Evolutionary conservation across 352 stramenopile genomes (phyloP).

Genomic region (Phytopythium sindhum): DNA sequence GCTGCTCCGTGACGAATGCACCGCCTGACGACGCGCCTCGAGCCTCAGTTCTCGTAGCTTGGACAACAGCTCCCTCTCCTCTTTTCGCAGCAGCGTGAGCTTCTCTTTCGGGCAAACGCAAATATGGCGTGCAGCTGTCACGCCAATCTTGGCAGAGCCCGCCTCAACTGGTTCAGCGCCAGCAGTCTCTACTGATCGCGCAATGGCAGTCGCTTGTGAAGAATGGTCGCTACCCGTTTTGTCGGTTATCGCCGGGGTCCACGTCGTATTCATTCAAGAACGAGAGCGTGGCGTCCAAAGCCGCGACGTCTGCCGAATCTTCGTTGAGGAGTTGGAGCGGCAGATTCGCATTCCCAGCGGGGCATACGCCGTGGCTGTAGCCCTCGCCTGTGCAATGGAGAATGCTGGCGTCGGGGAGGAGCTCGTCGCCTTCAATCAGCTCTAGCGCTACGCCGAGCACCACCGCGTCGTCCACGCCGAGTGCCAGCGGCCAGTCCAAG

Average conservation of each 20-base stretch:
- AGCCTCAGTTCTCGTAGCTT: not conserved
- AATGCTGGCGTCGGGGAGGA: not conserved
- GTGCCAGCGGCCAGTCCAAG: not conserved
- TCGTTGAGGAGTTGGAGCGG: not conserved
- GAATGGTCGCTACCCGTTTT: not conserved
- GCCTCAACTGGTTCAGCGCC: too few species aligned
- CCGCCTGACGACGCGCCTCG: not conserved
- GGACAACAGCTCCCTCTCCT: not conserved
- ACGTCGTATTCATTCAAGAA: not conserved
- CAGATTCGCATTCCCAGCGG: not conserved
- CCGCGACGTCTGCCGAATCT: not conserved
- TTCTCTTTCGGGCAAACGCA: conserved; percentile 3
- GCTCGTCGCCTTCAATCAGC: not conserved
- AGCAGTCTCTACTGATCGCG: not conserved
- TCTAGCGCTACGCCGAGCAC: not conserved
- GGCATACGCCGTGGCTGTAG: too few species aligned
- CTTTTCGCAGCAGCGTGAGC: not conserved
- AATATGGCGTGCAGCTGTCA: not conserved
- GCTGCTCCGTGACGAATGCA: too few species aligned
- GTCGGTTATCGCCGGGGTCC: not conserved
- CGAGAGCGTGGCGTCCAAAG: not conserved
- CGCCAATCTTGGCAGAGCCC: not conserved
- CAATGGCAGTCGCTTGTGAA: not conserved
- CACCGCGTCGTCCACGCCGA: not conserved
- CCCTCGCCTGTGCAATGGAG: too few species aligned